phyloP scores from a whole-genome alignment of 371 early-diverging fungal genomes.

The Nosema muscidifuracis region DNA sequence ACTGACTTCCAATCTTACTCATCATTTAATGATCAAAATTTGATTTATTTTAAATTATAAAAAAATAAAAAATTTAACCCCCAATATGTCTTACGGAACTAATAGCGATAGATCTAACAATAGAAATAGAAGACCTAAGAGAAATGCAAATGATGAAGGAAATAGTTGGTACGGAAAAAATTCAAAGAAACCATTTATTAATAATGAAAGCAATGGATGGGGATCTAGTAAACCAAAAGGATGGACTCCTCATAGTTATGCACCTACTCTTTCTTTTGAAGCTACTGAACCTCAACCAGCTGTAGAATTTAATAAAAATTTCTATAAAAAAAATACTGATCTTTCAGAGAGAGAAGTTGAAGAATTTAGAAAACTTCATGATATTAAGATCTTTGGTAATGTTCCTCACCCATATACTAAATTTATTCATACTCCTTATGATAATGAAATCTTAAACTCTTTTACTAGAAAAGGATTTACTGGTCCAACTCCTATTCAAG shows the following conservation, averaged over 20 bases:
- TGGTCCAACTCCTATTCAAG: slow-evolving; percentile 88
- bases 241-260: neutral
- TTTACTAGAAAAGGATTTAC: slow-evolving; percentile 73
- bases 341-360: slow-evolving; percentile 64
- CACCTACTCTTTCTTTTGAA: neutral
- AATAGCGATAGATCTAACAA: neutral
- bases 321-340: slow-evolving; percentile 63
- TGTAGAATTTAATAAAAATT: slow-evolving; percentile 71
- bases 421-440: slow-evolving; percentile 70
- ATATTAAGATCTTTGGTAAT: slow-evolving; percentile 66
- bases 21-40: no score
- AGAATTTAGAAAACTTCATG: slow-evolving; percentile 64
- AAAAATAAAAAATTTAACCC: no score
- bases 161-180: slow-evolving; percentile 12
- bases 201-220: neutral
- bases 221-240: neutral
- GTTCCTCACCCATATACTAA: slow-evolving; percentile 70
- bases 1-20: no score
- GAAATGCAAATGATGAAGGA: neutral
- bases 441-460: slow-evolving; percentile 73
- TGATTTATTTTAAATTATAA: no score
- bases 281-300: slow-evolving; percentile 20
- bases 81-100: neutral
- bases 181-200: neutral
- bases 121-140: neutral